Base-by-base conservation (phyloP, 2,329 filamentous ascomycete genomes). In the Alternaria rosae region DNA sequence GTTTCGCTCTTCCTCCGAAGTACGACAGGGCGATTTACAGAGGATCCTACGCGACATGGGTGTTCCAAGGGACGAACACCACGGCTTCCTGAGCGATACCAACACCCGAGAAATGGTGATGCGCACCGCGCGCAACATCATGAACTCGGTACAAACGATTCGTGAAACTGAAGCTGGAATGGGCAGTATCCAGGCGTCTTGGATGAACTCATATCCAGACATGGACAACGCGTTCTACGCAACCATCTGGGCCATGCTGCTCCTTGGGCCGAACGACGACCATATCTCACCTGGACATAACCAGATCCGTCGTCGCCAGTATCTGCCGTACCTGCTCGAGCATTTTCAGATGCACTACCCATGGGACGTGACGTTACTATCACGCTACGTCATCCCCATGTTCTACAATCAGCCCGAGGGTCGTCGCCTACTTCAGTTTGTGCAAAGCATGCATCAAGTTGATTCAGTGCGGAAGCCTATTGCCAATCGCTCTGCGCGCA, bases 111-210 rank as follows among this genome's bases (percentile, higher is more conserved):
- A 90, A 57, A 88, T 97, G 67, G 88, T 93, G 8, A 84, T 92
- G 69, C 89, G 93, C 55, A 91, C 91, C 10, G 89, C 90, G 13
- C 89, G 90, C 70, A 97, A 97, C 78, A 94, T 98, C 67, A 85
- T 91, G 70, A 89, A 89, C 47, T 92, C 91, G 1, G 83, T 93
- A 45, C 84, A 89, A 71, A 82, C 86, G 59, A 76, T 80, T 9
- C 79, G 73, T 23, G 70, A 76, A 43, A 66, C 67, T 1, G 69
- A 77, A 48, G 67, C 57, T 3, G 69, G 66, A 9, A 42, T 66
- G 6, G 57, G 68, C 53, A 68, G 65, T 11, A 69, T 76, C 1
- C 63, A 73, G 35, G 53, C 71, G 2, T 65, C 62, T 6, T 78
- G 77, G 76, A 48, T 71, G 5, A 62, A 71, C 48, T 57, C 68